Conservation (phyloP, 306 rosid genomes). For the Rosa lucieae region DNA sequence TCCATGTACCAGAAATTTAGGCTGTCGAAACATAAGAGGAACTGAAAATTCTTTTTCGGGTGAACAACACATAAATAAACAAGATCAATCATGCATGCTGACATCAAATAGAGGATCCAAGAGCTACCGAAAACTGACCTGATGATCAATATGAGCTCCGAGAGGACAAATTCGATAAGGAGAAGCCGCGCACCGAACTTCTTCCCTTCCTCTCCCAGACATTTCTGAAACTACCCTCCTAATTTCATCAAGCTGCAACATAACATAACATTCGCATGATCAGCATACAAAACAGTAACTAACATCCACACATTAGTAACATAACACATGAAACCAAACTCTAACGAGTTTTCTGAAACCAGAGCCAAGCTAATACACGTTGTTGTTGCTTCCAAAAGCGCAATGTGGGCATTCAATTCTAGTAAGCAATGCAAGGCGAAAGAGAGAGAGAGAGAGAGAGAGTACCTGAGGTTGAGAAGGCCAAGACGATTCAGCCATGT, state of each 20-base stretch:
- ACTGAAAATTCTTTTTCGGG: not conserved
- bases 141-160: constrained; percentile 99
- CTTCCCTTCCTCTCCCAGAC: constrained; percentile 47
- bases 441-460: not conserved
- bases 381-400: constrained; percentile 1
- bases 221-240: constrained; percentile 55
- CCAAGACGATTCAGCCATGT: constrained; percentile 59
- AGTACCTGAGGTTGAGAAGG: constrained; percentile 71
- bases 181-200: constrained; percentile 74
- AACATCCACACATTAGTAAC: not conserved
- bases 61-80: not conserved
- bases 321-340: not conserved
- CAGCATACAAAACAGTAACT: not conserved
- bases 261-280: not conserved
- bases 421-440: not conserved
- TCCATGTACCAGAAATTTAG: not conserved
- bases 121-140: constrained; percentile 45
- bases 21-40: too few species aligned
- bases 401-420: not conserved
- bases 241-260: constrained; percentile 59
- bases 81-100: not conserved
- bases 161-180: constrained; percentile 96
- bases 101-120: not conserved
- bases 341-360: too few species aligned
- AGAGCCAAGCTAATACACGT: not conserved